phyloP scores from a whole-genome alignment of 2,329 filamentous ascomycete genomes.

The Aspergillus melleus region DNA sequence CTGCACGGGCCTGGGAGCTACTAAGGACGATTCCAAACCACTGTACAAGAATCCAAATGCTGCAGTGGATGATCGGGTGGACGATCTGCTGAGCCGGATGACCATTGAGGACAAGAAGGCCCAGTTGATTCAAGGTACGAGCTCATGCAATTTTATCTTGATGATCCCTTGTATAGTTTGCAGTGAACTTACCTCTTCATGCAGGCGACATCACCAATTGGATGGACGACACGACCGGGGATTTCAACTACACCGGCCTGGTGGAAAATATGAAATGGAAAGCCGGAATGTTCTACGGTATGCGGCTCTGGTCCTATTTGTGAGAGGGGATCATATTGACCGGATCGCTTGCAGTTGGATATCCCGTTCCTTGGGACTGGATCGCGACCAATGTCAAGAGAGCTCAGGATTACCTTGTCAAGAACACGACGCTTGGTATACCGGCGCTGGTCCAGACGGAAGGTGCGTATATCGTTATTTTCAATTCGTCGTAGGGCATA shows the following conservation, averaged over 20 bases:
- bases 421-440: slow-evolving; percentile 68
- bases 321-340: neutral
- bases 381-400: slow-evolving; percentile 63
- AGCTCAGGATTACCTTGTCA: slow-evolving; percentile 67
- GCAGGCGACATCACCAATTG: slow-evolving; percentile 72
- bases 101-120: slow-evolving; percentile 72
- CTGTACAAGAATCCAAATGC: slow-evolving; percentile 64
- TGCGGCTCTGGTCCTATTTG: neutral
- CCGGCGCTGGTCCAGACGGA: slow-evolving; percentile 73
- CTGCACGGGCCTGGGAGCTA: slow-evolving; percentile 18
- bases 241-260: slow-evolving; percentile 67
- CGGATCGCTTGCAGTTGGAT: slow-evolving; percentile 53
- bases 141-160: too few relatives aligned
- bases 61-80: slow-evolving; percentile 63
- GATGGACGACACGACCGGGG: slow-evolving; percentile 66
- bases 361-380: slow-evolving; percentile 63
- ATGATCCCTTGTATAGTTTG: neutral
- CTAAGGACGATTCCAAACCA: slow-evolving; percentile 21
- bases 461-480: slow-evolving; percentile 38
- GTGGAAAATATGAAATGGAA: slow-evolving; percentile 66
- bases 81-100: slow-evolving; percentile 70
- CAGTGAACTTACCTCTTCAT: too few relatives aligned
- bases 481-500: too few relatives aligned
- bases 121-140: slow-evolving; percentile 61
- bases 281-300: slow-evolving; percentile 66